Conservation (phyloP, 2,329 filamentous ascomycete genomes). For the Septoria linicola region DNA sequence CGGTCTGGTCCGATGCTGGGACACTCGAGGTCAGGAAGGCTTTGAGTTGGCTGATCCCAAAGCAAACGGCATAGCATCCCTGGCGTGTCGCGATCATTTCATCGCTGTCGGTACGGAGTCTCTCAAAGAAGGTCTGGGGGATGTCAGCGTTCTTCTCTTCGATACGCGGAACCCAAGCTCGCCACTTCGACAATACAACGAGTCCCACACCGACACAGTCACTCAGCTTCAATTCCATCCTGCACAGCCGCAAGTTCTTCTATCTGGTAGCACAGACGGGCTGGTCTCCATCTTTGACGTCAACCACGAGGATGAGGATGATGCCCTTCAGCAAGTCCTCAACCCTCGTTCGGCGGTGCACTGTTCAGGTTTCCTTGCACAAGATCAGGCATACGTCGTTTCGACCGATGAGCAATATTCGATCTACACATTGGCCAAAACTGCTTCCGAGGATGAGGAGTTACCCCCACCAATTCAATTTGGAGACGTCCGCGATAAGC, state of each 20-base stretch:
- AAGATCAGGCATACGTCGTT: constrained; percentile 66
- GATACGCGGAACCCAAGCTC: constrained; percentile 43
- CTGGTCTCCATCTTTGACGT: constrained; percentile 76
- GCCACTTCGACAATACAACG: constrained; percentile 43
- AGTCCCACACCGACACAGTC: constrained; percentile 58
- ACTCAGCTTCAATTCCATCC: constrained; percentile 53
- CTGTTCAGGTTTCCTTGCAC: constrained; percentile 68
- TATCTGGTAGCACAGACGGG: constrained; percentile 78
- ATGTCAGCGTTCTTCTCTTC: constrained; percentile 40
- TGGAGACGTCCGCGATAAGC: constrained; percentile 65
- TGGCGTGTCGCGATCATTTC: constrained; percentile 62
- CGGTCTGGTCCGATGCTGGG: constrained; percentile 54
- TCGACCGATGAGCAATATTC: constrained; percentile 77
- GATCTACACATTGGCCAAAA: constrained; percentile 68
- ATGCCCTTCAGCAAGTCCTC: constrained; percentile 73
- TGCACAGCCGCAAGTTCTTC: constrained; percentile 58
- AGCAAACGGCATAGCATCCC: constrained; percentile 59
- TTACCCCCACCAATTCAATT: constrained; percentile 55
- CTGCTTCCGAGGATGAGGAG: constrained; percentile 56
- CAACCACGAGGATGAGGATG: constrained; percentile 69
- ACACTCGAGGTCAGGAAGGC: constrained; percentile 25
- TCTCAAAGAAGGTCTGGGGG: constrained; percentile 40
- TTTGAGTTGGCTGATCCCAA: constrained; percentile 42
- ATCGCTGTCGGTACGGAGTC: constrained; percentile 71
- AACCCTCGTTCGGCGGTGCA: constrained; percentile 75